phyloP scores from a whole-genome alignment of 2,329 filamentous ascomycete genomes.

The Calycina herbarum region DNA sequence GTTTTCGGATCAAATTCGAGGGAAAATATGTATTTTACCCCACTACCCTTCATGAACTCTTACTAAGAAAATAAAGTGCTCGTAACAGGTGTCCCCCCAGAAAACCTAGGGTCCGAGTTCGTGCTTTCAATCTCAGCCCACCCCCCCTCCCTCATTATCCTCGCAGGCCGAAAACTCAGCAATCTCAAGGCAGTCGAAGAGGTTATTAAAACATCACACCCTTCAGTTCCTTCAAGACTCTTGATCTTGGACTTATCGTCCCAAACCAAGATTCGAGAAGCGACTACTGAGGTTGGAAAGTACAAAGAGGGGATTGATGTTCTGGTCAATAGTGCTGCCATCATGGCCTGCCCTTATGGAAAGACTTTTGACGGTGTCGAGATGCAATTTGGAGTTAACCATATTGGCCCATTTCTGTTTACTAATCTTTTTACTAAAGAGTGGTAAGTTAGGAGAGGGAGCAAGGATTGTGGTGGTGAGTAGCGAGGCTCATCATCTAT shows the following conservation, averaged over 20 bases:
- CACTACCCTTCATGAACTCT: too few relatives aligned
- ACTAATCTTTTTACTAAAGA: conserved; percentile 45
- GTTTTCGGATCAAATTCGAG: neutral
- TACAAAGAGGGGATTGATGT: conserved; percentile 18
- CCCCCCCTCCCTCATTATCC: conserved; percentile 37
- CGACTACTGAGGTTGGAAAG: conserved; percentile 15
- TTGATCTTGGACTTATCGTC: conserved; percentile 37
- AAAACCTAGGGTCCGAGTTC: conserved; percentile 11
- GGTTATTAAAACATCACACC: conserved; percentile 33
- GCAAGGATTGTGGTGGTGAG: conserved; percentile 42
- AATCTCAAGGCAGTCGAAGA: conserved; percentile 36
- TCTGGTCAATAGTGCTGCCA: conserved; percentile 27
- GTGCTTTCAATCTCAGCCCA: conserved; percentile 12
- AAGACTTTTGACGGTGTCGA: conserved; percentile 47
- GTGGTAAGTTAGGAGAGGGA: conserved; percentile 42
- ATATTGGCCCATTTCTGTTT: conserved; percentile 54
- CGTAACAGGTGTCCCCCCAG: conserved; percentile 17
- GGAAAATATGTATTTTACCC: neutral
- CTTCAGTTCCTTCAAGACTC: conserved; percentile 36
- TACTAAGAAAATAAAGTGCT: neutral
- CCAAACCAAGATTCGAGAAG: conserved; percentile 34
- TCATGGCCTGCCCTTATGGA: conserved; percentile 16
- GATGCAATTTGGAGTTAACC: conserved; percentile 51
- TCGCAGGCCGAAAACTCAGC: conserved; percentile 36
- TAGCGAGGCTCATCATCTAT: conserved; percentile 44